phyloP scores from a whole-genome alignment of 1,139 yeast genomes.

The Candida gigantensis region DNA sequence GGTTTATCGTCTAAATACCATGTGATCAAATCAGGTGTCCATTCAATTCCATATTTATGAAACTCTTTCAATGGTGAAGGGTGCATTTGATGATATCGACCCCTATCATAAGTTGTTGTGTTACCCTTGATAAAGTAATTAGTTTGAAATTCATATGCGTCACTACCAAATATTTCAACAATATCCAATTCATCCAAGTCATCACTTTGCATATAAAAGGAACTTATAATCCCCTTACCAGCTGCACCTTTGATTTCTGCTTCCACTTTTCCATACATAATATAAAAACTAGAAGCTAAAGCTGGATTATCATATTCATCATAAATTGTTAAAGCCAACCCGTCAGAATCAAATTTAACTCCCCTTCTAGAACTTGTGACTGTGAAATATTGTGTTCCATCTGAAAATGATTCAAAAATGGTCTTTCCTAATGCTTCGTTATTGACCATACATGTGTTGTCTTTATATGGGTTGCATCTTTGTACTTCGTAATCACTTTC shows the following conservation, averaged over 20 bases:
- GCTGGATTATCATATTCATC: conserved; percentile 43
- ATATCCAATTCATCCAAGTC: conserved; percentile 51
- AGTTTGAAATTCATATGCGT: conserved; percentile 35
- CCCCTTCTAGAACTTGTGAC: conserved; percentile 13
- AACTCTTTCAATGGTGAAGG: conserved; percentile 25
- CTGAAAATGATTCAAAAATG: conserved; percentile 18
- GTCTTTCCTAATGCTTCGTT: conserved; percentile 24
- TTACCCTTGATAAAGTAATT: conserved; percentile 50
- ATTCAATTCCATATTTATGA: conserved; percentile 36
- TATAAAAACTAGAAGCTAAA: conserved; percentile 35
- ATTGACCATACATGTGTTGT: conserved; percentile 22
- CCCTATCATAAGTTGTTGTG: conserved; percentile 42
- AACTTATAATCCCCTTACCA: conserved; percentile 46
- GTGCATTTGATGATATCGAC: conserved; percentile 30
- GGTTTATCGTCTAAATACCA: conserved; percentile 35
- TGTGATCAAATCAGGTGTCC: conserved; percentile 35
- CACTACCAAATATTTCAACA: conserved; percentile 46
- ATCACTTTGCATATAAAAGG: conserved; percentile 48
- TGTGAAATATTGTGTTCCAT: conserved; percentile 15
- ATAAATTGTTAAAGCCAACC: conserved; percentile 22
- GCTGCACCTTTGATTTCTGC: conserved; percentile 38
- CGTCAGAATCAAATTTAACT: conserved; percentile 15
- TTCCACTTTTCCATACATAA: conserved; percentile 45
- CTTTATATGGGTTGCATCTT: conserved; percentile 28
- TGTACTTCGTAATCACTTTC: conserved; percentile 12